Base-by-base conservation (phyloP, 2,329 filamentous ascomycete genomes). In the Onygenales sp. region DNA sequence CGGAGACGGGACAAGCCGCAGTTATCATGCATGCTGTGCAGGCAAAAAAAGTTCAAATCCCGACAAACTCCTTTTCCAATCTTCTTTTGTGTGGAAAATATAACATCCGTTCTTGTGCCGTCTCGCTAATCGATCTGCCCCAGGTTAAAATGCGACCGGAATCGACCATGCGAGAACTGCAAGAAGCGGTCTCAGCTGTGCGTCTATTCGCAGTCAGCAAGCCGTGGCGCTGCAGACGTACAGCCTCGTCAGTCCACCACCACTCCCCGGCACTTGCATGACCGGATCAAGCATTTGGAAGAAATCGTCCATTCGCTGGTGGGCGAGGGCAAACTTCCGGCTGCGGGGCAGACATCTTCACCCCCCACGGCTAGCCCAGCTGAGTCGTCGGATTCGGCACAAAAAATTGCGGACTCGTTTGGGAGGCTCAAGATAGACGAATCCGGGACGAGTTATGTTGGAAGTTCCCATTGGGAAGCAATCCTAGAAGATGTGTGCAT, bases 381-480 rank as follows among this genome's bases (percentile, higher is more conserved):
- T 10, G 17, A 33, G 43, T 31, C 31, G 33, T n/a, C 43, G 14
- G 27, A 32, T 21, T 31, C 31, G 33, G 14, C 43, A 6, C 10
- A 32, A 6, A 17, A 56, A n/a, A 31, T 53, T 6, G n/a, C 21
- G 11, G 52, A 52, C 36, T 46, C 42, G 3, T 47, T 53, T 36
- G 54, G 49, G 4, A 45, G 36, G 27, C 51, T 66, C 49, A 62
- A 57, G 36, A 54, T 65, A 44, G 52, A 57, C 52, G 55, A 61
- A 31, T 58, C 58, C 54, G 62, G 62, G 51, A 56, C 58, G 40
- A 63, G 57, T 54, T 67, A 67, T 60, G 59, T 67, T 52, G 55
- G 61, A 44, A 65, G 60, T 54, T 57, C 56, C 48, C 65, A 65
- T 57, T 67, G 64, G 65, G 60, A 59, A 33, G 61, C 64, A 11